A percentile compares a stretch with the other conserved stretches of the same genome.
Conservation (phyloP, 352 stramenopile species). For the Phytophthora pistaciae region DNA sequence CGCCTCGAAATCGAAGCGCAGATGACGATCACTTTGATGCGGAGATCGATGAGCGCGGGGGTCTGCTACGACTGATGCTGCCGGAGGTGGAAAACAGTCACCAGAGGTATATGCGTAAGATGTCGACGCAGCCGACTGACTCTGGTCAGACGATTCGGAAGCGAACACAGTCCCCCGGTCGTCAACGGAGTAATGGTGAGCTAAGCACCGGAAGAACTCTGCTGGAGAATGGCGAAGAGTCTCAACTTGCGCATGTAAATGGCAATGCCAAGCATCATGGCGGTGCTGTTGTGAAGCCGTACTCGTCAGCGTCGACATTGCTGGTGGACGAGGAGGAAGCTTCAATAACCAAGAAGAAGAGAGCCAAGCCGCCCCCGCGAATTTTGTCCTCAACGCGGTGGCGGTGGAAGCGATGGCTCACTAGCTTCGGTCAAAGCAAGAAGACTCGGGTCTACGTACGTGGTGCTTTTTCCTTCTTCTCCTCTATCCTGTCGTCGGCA, state of each 20-base stretch:
- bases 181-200: slow-evolving; percentile 3
- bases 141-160: slow-evolving; percentile 12
- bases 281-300: slow-evolving; percentile 18
- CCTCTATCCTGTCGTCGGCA: neutral
- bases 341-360: slow-evolving; percentile 16
- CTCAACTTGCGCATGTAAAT: neutral
- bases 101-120: slow-evolving; percentile 52
- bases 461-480: neutral
- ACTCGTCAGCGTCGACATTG: slow-evolving; percentile 33
- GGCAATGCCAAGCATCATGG: neutral
- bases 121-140: slow-evolving; percentile 24
- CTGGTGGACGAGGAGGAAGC: slow-evolving; percentile 24
- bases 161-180: neutral
- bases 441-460: slow-evolving; percentile 53
- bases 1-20: slow-evolving; percentile 1
- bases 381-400: slow-evolving; percentile 25
- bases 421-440: slow-evolving; percentile 23
- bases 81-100: slow-evolving; percentile 51
- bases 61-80: slow-evolving; percentile 31
- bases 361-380: slow-evolving; percentile 4
- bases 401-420: slow-evolving; percentile 40
- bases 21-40: slow-evolving; percentile 44
- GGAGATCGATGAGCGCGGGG: slow-evolving; percentile 61
- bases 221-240: slow-evolving; percentile 6
- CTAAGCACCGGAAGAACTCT: neutral